Evolutionary conservation across 2,329 filamentous ascomycete genomes (phyloP).

Genomic region (Acrodontium crateriforme): DNA sequence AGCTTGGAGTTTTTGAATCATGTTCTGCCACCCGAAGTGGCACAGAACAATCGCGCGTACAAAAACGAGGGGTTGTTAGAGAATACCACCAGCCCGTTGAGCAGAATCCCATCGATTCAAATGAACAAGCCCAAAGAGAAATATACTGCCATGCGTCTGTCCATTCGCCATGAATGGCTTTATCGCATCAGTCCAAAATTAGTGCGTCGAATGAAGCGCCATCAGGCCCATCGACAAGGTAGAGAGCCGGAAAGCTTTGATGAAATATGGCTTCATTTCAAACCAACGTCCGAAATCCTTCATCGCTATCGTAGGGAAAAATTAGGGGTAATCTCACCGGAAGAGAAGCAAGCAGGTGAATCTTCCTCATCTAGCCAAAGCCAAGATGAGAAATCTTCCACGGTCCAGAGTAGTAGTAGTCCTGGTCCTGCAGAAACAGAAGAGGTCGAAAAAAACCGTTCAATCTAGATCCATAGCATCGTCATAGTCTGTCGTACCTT

Average conservation of each 20-base stretch:
- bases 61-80: constrained; percentile 38
- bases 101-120: constrained; percentile 34
- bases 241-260: constrained; percentile 24
- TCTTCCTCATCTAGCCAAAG: no score
- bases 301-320: constrained; percentile 7
- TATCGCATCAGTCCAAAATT: constrained; percentile 35
- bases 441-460: constrained; percentile 2
- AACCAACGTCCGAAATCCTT: constrained; percentile 17
- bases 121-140: constrained; percentile 40
- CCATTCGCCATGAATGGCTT: constrained; percentile 44
- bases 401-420: no score
- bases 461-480: constrained; percentile 19
- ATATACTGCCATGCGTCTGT: constrained; percentile 43
- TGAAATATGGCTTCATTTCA: constrained; percentile 42
- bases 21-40: constrained; percentile 36
- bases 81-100: constrained; percentile 18
- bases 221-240: constrained; percentile 23
- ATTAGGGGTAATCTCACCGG: constrained; percentile 2
- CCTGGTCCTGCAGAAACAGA: no score
- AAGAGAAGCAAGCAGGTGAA: constrained; percentile 1
- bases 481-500: constrained; percentile 2
- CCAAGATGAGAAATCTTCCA: no score
- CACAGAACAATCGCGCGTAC: constrained; percentile 37
- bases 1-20: constrained; percentile 48
- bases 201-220: constrained; percentile 26